Conservation (phyloP, 116 monocot genomes). For the Zostera marina region DNA sequence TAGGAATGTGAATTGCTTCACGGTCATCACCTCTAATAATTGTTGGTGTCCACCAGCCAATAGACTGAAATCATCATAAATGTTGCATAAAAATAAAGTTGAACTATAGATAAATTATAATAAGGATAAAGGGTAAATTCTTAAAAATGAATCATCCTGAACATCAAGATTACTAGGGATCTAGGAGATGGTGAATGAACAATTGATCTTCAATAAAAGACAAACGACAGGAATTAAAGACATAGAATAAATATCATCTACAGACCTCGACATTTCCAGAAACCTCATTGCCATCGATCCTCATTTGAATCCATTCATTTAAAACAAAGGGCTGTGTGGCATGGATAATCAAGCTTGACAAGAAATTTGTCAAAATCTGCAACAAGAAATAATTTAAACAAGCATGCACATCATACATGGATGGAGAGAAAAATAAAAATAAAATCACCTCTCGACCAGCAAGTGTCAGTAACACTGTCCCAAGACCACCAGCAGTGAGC, state of each 20-base stretch:
- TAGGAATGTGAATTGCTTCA: conserved; percentile 94
- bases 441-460: conserved; percentile 81
- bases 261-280: conserved; percentile 93
- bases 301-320: conserved; percentile 94
- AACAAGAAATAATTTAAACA: conserved; percentile 4
- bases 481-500: conserved; percentile 99
- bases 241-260: not conserved
- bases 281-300: conserved; percentile 85
- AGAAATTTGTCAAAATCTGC: conserved; percentile 94
- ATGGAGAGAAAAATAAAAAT: not conserved
- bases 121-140: not conserved
- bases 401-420: not conserved
- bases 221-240: too few species aligned
- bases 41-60: conserved; percentile 98
- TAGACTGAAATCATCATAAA: conserved; percentile 35
- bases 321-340: conserved; percentile 87
- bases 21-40: conserved; percentile 94
- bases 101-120: not conserved
- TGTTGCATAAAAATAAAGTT: not conserved
- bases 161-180: not conserved
- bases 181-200: too few species aligned
- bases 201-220: too few species aligned
- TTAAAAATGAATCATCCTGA: not conserved
- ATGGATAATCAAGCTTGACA: conserved; percentile 93
- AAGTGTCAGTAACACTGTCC: conserved; percentile 85